Conservation (phyloP, 441 rosid genomes). For the Pelargonium cotyledonis region DNA sequence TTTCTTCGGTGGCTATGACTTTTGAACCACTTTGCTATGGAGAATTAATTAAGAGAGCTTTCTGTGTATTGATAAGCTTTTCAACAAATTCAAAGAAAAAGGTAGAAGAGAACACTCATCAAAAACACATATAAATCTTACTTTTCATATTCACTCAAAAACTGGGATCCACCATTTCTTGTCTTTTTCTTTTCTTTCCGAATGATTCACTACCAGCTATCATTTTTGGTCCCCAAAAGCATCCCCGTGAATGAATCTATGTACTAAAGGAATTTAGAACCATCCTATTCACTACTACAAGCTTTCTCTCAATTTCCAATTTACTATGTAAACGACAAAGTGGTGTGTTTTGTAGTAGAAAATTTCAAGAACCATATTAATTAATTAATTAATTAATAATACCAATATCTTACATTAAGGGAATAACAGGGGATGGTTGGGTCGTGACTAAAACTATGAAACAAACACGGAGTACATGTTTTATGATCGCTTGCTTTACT, state of each 20-base stretch:
- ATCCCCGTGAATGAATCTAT: neutral
- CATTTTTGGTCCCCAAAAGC: neutral
- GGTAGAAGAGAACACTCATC: neutral
- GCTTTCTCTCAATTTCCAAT: no score
- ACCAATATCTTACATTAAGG: neutral
- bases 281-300: no score
- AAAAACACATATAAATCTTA: neutral
- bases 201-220: neutral
- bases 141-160: neutral
- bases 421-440: neutral
- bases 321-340: no score
- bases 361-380: neutral
- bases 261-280: neutral
- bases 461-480: slow-evolving; percentile 1
- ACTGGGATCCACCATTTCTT: slow-evolving; percentile 1
- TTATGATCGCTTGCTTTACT: neutral
- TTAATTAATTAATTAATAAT: no score
- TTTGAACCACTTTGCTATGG: neutral
- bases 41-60: neutral
- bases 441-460: neutral
- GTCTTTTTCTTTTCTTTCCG: neutral
- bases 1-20: neutral
- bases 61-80: neutral
- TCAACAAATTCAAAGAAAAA: neutral
- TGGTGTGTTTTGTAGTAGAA: neutral